These are phyloP conservation scores for Hansenula lynferdii DNA, from an alignment of 1,139 yeast species.

Conservation along the genomic window DNA sequence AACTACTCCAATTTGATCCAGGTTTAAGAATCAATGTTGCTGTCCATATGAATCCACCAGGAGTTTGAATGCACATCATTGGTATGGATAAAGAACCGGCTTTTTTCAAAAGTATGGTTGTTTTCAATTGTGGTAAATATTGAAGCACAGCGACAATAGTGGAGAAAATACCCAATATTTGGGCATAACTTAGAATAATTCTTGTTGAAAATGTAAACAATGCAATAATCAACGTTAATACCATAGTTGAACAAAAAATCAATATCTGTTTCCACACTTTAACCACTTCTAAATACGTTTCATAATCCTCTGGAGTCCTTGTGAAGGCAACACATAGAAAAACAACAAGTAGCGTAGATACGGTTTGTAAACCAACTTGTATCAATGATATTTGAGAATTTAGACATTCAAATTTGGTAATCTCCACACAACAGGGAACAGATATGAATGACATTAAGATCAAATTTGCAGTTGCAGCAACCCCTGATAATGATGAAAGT, in stretches of 20 bases:
- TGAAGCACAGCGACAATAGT: conserved; percentile 62
- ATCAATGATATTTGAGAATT: conserved; percentile 65
- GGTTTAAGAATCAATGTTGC: conserved; percentile 63
- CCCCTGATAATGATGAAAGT: conserved; percentile 69
- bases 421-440: conserved; percentile 44
- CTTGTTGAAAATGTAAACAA: conserved; percentile 28
- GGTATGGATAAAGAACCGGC: conserved; percentile 78
- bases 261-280: conserved; percentile 30
- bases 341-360: conserved; percentile 58
- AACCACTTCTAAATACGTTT: conserved; percentile 39
- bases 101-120: conserved; percentile 65
- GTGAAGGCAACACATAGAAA: conserved; percentile 49
- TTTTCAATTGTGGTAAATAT: conserved; percentile 75
- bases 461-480: conserved; percentile 66
- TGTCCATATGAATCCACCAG: conserved; percentile 83
- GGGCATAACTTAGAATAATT: conserved; percentile 38
- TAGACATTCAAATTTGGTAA: conserved; percentile 54
- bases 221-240: conserved; percentile 33
- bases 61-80: conserved; percentile 86
- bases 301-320: conserved; percentile 40
- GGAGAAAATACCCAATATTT: conserved; percentile 57
- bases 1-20: conserved; percentile 83
- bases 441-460: conserved; percentile 54
- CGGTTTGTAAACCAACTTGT: conserved; percentile 66
- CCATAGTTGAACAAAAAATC: conserved; percentile 20